These are phyloP conservation scores for Rhizophora apiculata DNA, from an alignment of 345 rosid genomes.

Conservation along the genomic window DNA sequence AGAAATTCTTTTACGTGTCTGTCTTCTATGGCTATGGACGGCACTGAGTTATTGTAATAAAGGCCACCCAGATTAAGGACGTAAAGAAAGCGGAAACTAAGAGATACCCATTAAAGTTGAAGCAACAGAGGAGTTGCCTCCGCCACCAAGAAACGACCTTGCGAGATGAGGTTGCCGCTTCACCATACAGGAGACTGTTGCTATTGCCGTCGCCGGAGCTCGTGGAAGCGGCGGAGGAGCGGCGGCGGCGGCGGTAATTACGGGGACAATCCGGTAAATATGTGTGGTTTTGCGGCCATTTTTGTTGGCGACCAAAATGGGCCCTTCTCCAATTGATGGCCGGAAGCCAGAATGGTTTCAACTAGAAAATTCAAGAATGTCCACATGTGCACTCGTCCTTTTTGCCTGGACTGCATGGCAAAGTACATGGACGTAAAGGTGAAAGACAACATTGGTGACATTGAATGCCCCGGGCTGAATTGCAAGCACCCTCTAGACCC, in stretches of 20 bases:
- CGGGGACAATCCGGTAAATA: slow-evolving; percentile 37
- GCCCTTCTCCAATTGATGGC: no score
- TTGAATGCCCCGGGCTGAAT: slow-evolving; percentile 18
- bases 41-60: not conserved
- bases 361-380: slow-evolving; percentile 15
- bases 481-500: slow-evolving; percentile 19
- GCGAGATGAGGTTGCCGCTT: slow-evolving; percentile 30
- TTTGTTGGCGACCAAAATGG: not conserved
- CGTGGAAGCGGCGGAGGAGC: slow-evolving; percentile 35
- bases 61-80: not conserved
- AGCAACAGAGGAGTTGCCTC: slow-evolving; percentile 28
- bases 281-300: slow-evolving; percentile 36
- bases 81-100: not conserved
- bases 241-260: slow-evolving; percentile 23
- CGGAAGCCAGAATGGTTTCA: not conserved
- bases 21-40: not conserved
- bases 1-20: not conserved
- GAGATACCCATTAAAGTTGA: not conserved
- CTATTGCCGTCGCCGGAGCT: slow-evolving; percentile 13
- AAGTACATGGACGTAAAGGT: slow-evolving; percentile 16
- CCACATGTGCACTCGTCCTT: slow-evolving; percentile 6
- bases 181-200: slow-evolving; percentile 25
- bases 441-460: not conserved
- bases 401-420: slow-evolving; percentile 18
- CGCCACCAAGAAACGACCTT: slow-evolving; percentile 42